phyloP scores from a whole-genome alignment of 1,284 basidiomycete species.

The Cystobasidiaceae sp. region DNA sequence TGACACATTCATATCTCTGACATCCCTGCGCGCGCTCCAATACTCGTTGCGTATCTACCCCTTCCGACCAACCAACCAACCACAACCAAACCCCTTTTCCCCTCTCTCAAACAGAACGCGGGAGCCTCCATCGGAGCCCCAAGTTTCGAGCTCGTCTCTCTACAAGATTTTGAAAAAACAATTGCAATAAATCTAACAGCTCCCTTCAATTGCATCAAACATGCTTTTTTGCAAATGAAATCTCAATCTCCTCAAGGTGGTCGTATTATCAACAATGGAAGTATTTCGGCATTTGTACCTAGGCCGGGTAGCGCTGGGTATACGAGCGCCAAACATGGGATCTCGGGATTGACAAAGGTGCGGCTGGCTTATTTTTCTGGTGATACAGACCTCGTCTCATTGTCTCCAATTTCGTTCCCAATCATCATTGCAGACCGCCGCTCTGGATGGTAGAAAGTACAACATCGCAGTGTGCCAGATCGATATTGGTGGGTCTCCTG shows the following conservation, averaged over 20 bases:
- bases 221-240: conserved; percentile 70
- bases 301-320: conserved; percentile 64
- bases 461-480: conserved; percentile 72
- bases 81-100: too few species aligned
- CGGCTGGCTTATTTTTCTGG: too few species aligned
- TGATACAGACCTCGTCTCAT: not conserved
- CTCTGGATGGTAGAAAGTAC: conserved; percentile 67
- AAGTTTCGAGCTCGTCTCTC: conserved; percentile 61
- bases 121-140: conserved; percentile 55
- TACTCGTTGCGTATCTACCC: too few species aligned
- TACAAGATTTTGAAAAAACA: conserved; percentile 60
- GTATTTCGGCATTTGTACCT: conserved; percentile 66
- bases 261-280: conserved; percentile 75
- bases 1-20: too few species aligned
- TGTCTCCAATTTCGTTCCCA: not conserved
- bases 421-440: conserved; percentile 42
- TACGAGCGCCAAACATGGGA: conserved; percentile 71
- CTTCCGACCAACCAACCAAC: too few species aligned
- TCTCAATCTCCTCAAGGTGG: conserved; percentile 65
- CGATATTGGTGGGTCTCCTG: conserved; percentile 59
- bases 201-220: conserved; percentile 68
- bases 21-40: too few species aligned
- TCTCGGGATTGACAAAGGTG: conserved; percentile 66
- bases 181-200: conserved; percentile 66
- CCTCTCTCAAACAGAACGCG: conserved; percentile 46